Conservation (phyloP, 2,329 filamentous ascomycete genomes). For the Nannizziopsis barbatae region DNA sequence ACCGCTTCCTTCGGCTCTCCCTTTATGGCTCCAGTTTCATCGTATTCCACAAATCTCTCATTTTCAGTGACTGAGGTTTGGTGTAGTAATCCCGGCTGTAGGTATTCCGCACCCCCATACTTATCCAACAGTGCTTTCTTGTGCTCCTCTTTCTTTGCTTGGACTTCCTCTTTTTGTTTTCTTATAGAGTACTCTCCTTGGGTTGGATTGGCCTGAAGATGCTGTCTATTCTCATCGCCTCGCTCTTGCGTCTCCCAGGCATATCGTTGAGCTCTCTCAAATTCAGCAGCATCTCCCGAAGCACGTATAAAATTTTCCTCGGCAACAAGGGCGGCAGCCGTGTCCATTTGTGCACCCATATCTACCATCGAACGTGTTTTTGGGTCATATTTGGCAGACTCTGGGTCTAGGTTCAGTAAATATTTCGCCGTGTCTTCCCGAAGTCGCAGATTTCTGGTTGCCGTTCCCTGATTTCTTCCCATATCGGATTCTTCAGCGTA, state of each 20-base stretch:
- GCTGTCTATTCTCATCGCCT: conserved; percentile 64
- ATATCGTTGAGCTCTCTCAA: conserved; percentile 77
- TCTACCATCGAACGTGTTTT: conserved; percentile 90
- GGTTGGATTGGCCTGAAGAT: conserved; percentile 93
- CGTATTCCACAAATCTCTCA: conserved; percentile 86
- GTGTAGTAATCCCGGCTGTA: conserved; percentile 51
- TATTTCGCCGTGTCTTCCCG: conserved; percentile 97
- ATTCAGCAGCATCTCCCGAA: conserved; percentile 84
- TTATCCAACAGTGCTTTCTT: conserved; percentile 64
- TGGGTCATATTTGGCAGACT: conserved; percentile 94
- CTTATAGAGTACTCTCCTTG: conserved; percentile 76
- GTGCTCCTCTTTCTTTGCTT: conserved; percentile 55
- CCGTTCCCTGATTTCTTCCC: conserved; percentile 83
- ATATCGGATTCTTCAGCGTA: conserved; percentile 96
- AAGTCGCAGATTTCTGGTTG: conserved; percentile 79
- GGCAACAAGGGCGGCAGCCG: conserved; percentile 69
- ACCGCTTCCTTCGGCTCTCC: conserved; percentile 64
- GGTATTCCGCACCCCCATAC: conserved; percentile 61
- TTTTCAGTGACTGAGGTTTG: conserved; percentile 64
- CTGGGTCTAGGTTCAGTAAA: conserved; percentile 82
- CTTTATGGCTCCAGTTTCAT: conserved; percentile 80
- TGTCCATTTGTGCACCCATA: conserved; percentile 66
- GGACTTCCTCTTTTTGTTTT: conserved; percentile 63
- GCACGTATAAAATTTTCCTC: conserved; percentile 86
- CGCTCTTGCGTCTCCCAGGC: conserved; percentile 93